Conservation (phyloP, 2,329 filamentous ascomycete species). For the Penicillium sp. region DNA sequence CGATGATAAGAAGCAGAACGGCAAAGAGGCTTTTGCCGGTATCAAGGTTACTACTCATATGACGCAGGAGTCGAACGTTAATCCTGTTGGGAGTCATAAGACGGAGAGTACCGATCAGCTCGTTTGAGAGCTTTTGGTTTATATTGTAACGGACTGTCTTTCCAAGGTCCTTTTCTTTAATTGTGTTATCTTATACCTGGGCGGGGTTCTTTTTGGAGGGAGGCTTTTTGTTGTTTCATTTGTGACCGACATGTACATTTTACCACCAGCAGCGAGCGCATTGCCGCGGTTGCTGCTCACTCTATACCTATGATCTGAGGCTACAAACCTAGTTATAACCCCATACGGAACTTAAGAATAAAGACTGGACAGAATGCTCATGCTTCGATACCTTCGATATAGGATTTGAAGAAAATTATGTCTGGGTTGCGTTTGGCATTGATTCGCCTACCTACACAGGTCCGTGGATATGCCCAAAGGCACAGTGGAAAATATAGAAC, state of each 20-base stretch:
- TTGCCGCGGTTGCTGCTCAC: background rate
- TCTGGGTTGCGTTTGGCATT: too few species aligned
- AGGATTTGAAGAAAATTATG: background rate
- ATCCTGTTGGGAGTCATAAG: slow-evolving; percentile 15
- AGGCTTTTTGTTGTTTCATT: background rate
- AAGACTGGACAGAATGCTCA: background rate
- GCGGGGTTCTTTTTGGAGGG: background rate
- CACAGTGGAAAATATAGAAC: background rate
- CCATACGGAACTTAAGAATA: background rate
- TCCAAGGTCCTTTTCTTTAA: background rate
- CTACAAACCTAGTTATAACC: too few species aligned
- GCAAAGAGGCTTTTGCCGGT: slow-evolving; percentile 10
- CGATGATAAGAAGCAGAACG: slow-evolving; percentile 1
- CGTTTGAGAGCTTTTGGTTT: slow-evolving; percentile 21
- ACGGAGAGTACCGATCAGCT: slow-evolving; percentile 25
- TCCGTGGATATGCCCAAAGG: too few species aligned
- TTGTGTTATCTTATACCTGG: background rate
- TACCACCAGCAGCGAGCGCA: background rate
- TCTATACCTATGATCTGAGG: background rate
- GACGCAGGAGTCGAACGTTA: slow-evolving; percentile 19
- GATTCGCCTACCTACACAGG: too few species aligned
- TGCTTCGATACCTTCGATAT: background rate
- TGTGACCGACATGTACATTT: background rate
- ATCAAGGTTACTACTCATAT: slow-evolving; percentile 33
- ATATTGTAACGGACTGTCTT: background rate